Evolutionary conservation across 345 rosid genomes (phyloP), one percentile per base, ranked within the genome.

Genomic region (Schrenkiella parvula): DNA sequence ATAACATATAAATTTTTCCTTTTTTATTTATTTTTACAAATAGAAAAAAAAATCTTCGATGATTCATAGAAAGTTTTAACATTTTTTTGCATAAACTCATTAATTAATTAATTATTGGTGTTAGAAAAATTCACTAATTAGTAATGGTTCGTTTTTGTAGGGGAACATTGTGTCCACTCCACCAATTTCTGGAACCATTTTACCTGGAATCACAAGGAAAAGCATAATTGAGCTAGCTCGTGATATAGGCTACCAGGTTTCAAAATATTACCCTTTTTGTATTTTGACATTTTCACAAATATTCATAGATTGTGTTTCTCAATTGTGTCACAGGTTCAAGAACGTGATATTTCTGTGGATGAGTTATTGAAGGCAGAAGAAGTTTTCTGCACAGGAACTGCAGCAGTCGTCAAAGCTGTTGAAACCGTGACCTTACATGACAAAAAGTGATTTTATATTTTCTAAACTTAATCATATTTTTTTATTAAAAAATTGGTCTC

Each of bases 201-300:
- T 90, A 43, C 93, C 93, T 3, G 97, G 98, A 71, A 88, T 93
- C 77, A 93, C 93, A 5, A 79, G 97, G 72, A 93, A 90, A 81
- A 93, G 90, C 58, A 82, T 90, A 56, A 86, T 80, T 69, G 93
- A 90, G 68, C 89, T 93, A 81, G 89, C 96, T 59, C 83, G 80
- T 44, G 84, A 83, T 74, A 73, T 82, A 66, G 91, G 93, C 44
- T 87, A 81, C 71, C 78, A 83, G 96, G 93, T 89, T 54, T 29
- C 15, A 12, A 38, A 48, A n/a, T n/a, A 9, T 3, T 59, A 62
- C 23, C 3, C 7, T n/a, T 35, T 66, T 65, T 3, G 21, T 37
- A 10, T 18, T 1, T n/a, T 22, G 47, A 23, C 12, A 66, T 52
- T 18, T 68, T 4, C 51, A 61, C 14, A 1, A 1, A 15, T 8